These are phyloP conservation scores for Entomortierella lignicola DNA, from an alignment of 192 early-diverging fungal genomes.

Conservation along the genomic window DNA sequence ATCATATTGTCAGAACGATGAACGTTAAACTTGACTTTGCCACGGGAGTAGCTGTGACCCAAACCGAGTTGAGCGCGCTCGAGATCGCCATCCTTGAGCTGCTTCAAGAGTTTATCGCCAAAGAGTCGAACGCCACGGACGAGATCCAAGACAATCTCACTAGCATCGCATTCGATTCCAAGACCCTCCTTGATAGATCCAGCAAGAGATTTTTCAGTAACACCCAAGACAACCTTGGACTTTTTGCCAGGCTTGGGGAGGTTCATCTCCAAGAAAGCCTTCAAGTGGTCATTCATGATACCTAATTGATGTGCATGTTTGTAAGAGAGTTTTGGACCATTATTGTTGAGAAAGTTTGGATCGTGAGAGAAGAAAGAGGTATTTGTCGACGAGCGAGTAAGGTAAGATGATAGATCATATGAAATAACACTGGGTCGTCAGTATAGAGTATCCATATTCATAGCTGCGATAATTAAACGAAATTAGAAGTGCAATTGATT, in stretches of 20 bases:
- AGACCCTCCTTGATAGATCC: constrained; percentile 81
- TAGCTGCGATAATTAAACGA: not conserved
- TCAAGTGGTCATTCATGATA: constrained; percentile 87
- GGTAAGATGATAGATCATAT: not conserved
- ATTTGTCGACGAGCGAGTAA: too few species aligned
- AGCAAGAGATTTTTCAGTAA: constrained; percentile 85
- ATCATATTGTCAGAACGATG: constrained; percentile 97
- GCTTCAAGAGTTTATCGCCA: constrained; percentile 86
- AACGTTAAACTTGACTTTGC: constrained; percentile 99
- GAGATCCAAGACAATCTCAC: constrained; percentile 89
- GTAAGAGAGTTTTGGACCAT: not conserved
- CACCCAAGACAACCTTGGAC: constrained; percentile 81
- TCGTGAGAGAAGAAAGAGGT: not conserved
- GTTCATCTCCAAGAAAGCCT: constrained; percentile 96
- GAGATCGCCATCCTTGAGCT: constrained; percentile 94
- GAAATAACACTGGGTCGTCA: not conserved
- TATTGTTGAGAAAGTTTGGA: not conserved
- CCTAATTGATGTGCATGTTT: constrained; percentile 57
- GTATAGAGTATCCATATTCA: not conserved
- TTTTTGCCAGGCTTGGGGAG: constrained; percentile 86
- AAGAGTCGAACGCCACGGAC: constrained; percentile 95
- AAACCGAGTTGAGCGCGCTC: constrained; percentile 95
- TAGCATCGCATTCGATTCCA: constrained; percentile 80
- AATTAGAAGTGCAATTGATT: not conserved
- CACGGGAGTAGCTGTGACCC: constrained; percentile 97